A percentile compares a stretch with the other conserved stretches of the same genome.
phyloP scores from a whole-genome alignment of 2,329 filamentous ascomycete genomes.

The Ustulina deusta region DNA sequence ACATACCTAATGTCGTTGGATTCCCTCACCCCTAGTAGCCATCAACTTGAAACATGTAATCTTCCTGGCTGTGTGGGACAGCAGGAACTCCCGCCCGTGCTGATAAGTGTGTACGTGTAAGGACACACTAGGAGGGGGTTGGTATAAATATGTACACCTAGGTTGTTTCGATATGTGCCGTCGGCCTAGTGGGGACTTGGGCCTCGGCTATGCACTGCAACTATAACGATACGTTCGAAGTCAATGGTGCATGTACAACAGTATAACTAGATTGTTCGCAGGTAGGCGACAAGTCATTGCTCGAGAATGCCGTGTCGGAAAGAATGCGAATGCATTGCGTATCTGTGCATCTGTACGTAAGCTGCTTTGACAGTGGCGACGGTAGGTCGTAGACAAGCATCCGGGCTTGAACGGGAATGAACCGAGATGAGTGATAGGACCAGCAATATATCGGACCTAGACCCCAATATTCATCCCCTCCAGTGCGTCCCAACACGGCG shows the following conservation, averaged over 20 bases:
- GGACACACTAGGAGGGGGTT: background rate
- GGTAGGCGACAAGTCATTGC: conserved; percentile 4
- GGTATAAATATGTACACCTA: conserved; percentile 7
- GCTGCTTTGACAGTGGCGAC: background rate
- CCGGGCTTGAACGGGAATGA: no score
- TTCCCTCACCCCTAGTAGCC: background rate
- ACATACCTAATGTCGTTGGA: background rate
- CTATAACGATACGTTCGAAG: background rate
- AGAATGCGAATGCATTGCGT: background rate
- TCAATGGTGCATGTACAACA: background rate
- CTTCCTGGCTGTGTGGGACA: background rate
- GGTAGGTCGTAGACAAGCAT: background rate
- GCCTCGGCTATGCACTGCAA: conserved; percentile 6
- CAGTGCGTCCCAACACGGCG: conserved; percentile 17
- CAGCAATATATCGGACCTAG: background rate
- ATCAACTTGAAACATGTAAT: conserved; percentile 13
- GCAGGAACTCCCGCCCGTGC: background rate
- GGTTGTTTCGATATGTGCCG: conserved; percentile 4
- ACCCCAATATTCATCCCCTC: background rate
- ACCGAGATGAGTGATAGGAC: background rate
- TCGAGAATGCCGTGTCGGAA: background rate
- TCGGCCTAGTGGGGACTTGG: conserved; percentile 2
- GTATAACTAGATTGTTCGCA: background rate
- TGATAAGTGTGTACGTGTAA: no score
- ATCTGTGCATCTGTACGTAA: background rate